Base-by-base conservation (phyloP, 306 rosid species). In the Sphenostylis stenocarpa region DNA sequence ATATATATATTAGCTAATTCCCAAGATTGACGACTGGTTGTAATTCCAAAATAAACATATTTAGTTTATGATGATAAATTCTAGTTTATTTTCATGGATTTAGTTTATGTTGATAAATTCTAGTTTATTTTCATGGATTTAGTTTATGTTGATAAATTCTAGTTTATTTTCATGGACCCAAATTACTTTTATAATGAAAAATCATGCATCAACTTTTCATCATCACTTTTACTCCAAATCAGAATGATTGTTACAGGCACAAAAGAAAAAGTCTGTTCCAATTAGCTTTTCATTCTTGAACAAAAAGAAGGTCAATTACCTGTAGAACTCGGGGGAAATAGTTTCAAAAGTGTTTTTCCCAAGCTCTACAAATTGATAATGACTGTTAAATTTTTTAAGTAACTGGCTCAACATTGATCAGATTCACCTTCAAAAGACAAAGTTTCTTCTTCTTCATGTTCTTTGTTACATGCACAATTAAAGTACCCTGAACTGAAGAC, bases 381-480 rank as follows among this genome's bases (percentile, higher is more conserved):
- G 69, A 67, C 6, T 14, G 26, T 73, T 78, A 77, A 36, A 72
- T 70, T 80, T 57, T 80, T 55, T 26, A 28, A 80, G 67, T n/a
- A 72, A 52, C 52, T 67, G 24, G 15, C 71, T 45, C 53, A 73
- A 61, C 67, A 67, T 61, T 60, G 44, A 38, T 41, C 38, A 20
- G 4, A 52, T 36, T 45, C 41, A 53, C 24, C 77, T 67, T 69
- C 55, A 58, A 67, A 77, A 4, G 3, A 11, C 68, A 80, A 77
- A 58, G 75, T 36, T 36, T 34, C 75, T 28, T 4, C 28, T 67
- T 20, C 26, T 19, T 47, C 38, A 34, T 26, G 49, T 53, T 31
- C 16, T 73, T 57, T 15, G 72, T 51, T 84, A 75, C 84, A 72
- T 7, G 43, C 38, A 77, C 19, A 66, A 77, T 33, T 68, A 61